Evolutionary conservation across 2,329 filamentous ascomycete genomes (phyloP), one percentile per base, ranked within the genome.

Genomic region (Fusarium chaquense): DNA sequence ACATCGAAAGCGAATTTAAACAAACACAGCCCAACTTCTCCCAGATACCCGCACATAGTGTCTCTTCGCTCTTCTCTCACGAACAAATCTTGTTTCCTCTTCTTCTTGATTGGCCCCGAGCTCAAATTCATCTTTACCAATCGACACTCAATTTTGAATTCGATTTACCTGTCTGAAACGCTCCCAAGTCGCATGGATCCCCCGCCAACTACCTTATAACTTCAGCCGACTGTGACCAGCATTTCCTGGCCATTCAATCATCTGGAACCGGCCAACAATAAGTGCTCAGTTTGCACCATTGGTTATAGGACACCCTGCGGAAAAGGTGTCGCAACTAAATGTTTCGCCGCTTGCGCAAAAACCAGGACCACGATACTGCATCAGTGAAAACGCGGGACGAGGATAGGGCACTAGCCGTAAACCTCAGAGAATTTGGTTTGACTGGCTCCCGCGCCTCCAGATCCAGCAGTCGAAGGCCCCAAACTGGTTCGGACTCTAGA

Each of bases 301-400:
- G 35, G 41, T 50, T 32, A 33, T 26, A 46, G 60, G 51, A 67
- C 55, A 65, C 58, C 58, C 45, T 58, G 49, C 50, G 46, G 63
- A 66, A 62, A 59, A 44, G 65, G 66, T 65, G 72, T 73, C 59
- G 41, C 61, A 62, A 68, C 70, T 79, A 79, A 76, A 81, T 81
- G 80, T 81, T 81, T 70, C 76, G 74, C 72, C 78, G 78, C 72
- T 75, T 71, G 58, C 75, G 76, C 58, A 77, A 77, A 71, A 77
- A 72, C 50, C 72, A 77, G 59, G 69, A 73, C 59, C 70, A 74
- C 67, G 71, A 72, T 60, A 58, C 64, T 51, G 51, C 64, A 52
- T 66, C 65, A 22, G 67, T 54, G 58, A 71, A 71, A 28, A 60
- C 55, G 45, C 58, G 57, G 49, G 63, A 70, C 59, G 70, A 73